Evolutionary conservation across 306 rosid genomes (phyloP).

Genomic region (Quercus variabilis): DNA sequence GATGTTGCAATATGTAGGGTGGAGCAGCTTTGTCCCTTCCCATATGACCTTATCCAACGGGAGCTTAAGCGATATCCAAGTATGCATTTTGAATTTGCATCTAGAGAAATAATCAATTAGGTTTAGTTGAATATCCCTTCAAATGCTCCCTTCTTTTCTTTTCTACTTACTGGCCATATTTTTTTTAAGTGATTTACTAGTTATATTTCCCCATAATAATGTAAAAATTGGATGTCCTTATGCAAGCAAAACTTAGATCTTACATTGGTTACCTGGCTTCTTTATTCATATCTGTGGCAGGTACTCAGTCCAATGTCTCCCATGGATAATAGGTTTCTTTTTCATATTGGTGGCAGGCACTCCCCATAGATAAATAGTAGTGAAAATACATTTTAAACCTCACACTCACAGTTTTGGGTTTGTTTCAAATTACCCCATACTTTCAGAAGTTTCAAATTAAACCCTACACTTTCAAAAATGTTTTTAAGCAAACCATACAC

Average conservation of each 20-base stretch:
- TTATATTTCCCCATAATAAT: not conserved
- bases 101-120: not conserved
- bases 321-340: no score
- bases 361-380: not conserved
- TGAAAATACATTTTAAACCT: no score
- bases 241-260: not conserved
- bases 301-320: not conserved
- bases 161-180: not conserved
- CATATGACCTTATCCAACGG: constrained; percentile 84
- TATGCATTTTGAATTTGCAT: constrained; percentile 29
- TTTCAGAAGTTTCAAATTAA: no score
- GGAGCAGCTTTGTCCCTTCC: constrained; percentile 97
- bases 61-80: constrained; percentile 98
- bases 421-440: no score
- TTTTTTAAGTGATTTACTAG: no score
- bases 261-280: not conserved
- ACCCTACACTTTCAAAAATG: no score
- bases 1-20: constrained; percentile 93
- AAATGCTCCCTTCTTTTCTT: not conserved
- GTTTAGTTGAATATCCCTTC: not conserved
- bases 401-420: no score
- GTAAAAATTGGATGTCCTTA: not conserved
- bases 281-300: not conserved
- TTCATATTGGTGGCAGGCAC: no score
- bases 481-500: no score